Base-by-base conservation (phyloP, 2,329 filamentous ascomycete genomes). In the Zopfia rhizophila region DNA sequence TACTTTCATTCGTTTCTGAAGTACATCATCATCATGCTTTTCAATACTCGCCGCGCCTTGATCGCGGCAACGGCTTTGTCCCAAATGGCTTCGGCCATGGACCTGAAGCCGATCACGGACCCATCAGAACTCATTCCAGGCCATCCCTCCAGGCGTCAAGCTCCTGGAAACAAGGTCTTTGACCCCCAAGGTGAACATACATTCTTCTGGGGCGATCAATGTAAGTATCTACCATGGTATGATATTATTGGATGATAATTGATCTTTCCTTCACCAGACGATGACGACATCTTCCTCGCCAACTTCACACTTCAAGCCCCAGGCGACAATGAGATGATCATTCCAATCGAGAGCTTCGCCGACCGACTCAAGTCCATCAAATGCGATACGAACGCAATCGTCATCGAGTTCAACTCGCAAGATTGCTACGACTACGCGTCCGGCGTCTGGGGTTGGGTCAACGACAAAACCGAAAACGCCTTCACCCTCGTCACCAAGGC, bases 401-500 rank as follows among this genome's bases (percentile, higher is more conserved):
- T 44, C 3, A 23, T 62, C 7, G 51, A 54, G 24, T 62, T 62
- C 36, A 38, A 25, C 18, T 55, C 60, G 38, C 13, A 44, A 7
- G 45, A 45, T 1, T 49, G 51, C 6, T 47, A 53, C 28, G 32
- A 47, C 1, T 55, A 54, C 33, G 56, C 56, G 4, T 48, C 51
- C 30, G 45, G 47, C n/a, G 46, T 50, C 5, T 63, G 60, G 60
- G 51, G 58, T 25, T 61, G 57, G 57, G 50, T 60, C 13, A 54
- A 63, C 31, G 46, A 59, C 12, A 46, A 55, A n/a, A 56, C 57
- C 21, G 39, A 53, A 30, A 61, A 60, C 38, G 52, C 55, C 18
- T 63, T 63, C 33, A 53, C 50, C 12, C 46, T 63, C 12, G 57
- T 63, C 31, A 61, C 60, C 4, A 53, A 58, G 17, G 48, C 54